phyloP scores from a whole-genome alignment of 805 yeast genomes.

The Myxozyma vanderwaltii region DNA sequence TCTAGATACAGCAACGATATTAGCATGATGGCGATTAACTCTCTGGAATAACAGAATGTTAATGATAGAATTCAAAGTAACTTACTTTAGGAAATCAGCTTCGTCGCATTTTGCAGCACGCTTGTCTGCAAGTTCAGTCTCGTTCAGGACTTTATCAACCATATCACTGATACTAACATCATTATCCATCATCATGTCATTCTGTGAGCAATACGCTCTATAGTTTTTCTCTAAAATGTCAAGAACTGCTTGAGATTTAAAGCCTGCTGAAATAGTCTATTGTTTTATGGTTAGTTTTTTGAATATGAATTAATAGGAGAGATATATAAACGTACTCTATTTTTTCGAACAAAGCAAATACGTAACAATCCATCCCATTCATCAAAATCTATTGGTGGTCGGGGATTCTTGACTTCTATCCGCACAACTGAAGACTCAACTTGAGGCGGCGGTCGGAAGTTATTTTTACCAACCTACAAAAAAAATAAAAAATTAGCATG shows the following conservation, averaged over 20 bases:
- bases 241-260: conserved; percentile 76
- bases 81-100: conserved; percentile 71
- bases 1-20: conserved; percentile 10
- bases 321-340: conserved; percentile 49
- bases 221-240: conserved; percentile 87
- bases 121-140: conserved; percentile 79
- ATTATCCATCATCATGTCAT: conserved; percentile 47
- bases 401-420: conserved; percentile 85
- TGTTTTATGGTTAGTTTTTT: background rate
- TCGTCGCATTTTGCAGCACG: conserved; percentile 95
- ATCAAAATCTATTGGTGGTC: conserved; percentile 89
- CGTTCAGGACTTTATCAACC: conserved; percentile 70
- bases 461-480: conserved; percentile 77
- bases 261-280: conserved; percentile 82
- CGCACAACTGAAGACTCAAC: conserved; percentile 96
- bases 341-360: conserved; percentile 88
- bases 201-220: conserved; percentile 66
- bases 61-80: no score
- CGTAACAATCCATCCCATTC: conserved; percentile 98
- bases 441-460: conserved; percentile 97
- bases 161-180: conserved; percentile 50
- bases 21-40: conserved; percentile 34
- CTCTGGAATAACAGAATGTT: no score
- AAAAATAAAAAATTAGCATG: background rate
- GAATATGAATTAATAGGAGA: background rate